Evolutionary conservation across 108 stramenopile species (phyloP).

Genomic region (Schizochytrium sp.): DNA sequence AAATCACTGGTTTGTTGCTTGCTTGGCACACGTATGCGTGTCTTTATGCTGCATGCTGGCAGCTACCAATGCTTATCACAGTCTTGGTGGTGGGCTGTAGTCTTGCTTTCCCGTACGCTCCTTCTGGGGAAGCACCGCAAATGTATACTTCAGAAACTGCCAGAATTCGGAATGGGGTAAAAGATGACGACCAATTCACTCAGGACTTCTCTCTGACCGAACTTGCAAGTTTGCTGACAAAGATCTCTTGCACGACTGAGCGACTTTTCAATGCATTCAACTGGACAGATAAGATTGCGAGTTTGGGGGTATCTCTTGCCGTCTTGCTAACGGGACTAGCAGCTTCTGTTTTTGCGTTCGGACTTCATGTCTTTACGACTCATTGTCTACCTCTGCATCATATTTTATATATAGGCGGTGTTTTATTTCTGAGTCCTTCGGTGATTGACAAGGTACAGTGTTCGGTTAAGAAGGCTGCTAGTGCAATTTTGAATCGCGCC

Average conservation of each 20-base stretch:
- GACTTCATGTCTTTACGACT: background rate
- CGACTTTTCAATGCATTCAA: slow-evolving; percentile 28
- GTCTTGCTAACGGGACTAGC: background rate
- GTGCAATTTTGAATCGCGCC: no score
- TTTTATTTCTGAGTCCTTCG: background rate
- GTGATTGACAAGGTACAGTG: background rate
- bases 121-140: background rate
- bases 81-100: background rate
- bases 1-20: background rate
- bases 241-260: background rate
- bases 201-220: background rate
- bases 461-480: background rate
- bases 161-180: background rate
- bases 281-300: slow-evolving; percentile 18
- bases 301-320: background rate
- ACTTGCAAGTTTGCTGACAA: background rate
- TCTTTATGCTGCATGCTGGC: slow-evolving; percentile 17
- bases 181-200: background rate
- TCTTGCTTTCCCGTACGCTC: background rate
- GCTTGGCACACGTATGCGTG: slow-evolving; percentile 10
- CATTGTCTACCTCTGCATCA: slow-evolving; percentile 2
- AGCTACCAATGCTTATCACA: background rate
- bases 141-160: background rate
- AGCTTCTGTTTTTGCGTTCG: background rate
- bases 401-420: background rate